Evolutionary conservation across 257 asterid species (phyloP).

Genomic region (Solanum corneliomulleri): DNA sequence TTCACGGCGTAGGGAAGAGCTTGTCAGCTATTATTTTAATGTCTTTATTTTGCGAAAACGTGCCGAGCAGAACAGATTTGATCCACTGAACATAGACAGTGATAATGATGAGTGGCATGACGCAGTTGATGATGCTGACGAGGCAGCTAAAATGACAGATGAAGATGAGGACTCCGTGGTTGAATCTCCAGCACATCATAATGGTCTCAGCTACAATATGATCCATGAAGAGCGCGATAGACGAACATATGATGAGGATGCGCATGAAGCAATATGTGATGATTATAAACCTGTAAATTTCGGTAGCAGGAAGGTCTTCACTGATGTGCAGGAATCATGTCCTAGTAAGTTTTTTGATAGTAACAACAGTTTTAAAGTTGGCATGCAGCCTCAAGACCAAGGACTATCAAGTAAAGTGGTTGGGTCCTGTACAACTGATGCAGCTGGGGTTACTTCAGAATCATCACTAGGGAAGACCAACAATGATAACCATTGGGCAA

Average conservation of each 20-base stretch:
- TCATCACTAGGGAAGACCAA: slow-evolving; percentile 1
- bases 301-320: neutral
- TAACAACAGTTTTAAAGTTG: neutral
- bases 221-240: neutral
- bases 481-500: slow-evolving; percentile 2
- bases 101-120: slow-evolving; percentile 72
- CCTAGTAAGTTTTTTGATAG: neutral
- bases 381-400: neutral
- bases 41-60: slow-evolving; percentile 65
- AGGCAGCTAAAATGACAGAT: slow-evolving; percentile 12
- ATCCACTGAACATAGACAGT: slow-evolving; percentile 58
- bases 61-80: slow-evolving; percentile 62
- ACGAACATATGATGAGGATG: neutral
- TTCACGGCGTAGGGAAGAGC: slow-evolving; percentile 37
- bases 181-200: slow-evolving; percentile 22
- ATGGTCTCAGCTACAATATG: slow-evolving; percentile 6
- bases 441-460: neutral
- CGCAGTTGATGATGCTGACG: neutral
- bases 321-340: neutral
- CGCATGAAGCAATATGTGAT: neutral
- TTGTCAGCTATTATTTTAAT: slow-evolving; percentile 76
- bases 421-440: neutral
- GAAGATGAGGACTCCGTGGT: slow-evolving; percentile 45
- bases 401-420: neutral
- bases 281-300: neutral